Evolutionary conservation across 1,139 yeast genomes (phyloP).

Genomic region (Diutina neorugosa): DNA sequence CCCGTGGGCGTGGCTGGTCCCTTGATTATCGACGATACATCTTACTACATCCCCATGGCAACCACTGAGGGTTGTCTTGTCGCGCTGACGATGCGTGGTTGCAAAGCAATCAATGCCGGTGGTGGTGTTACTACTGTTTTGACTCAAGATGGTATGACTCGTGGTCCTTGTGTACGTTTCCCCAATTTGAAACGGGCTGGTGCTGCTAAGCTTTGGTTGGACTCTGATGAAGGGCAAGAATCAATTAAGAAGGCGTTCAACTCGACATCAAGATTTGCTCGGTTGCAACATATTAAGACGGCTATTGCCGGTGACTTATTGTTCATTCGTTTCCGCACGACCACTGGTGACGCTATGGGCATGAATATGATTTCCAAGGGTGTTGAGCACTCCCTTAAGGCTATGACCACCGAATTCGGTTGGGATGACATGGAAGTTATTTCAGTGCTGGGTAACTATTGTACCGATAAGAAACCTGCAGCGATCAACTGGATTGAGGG

Average conservation of each 20-base stretch:
- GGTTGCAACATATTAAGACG: constrained; percentile 81
- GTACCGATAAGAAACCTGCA: constrained; percentile 95
- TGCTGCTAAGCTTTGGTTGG: constrained; percentile 90
- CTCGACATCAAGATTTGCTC: constrained; percentile 94
- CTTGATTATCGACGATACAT: constrained; percentile 72
- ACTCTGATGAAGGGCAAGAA: constrained; percentile 85
- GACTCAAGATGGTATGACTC: constrained; percentile 96
- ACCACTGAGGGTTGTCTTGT: constrained; percentile 98
- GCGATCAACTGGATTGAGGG: constrained; percentile 99
- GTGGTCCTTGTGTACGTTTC: constrained; percentile 96
- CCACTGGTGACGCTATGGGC: constrained; percentile 99
- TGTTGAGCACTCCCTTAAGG: constrained; percentile 74
- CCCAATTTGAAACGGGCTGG: constrained; percentile 79
- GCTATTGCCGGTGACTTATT: constrained; percentile 92
- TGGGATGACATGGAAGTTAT: constrained; percentile 89
- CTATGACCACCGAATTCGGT: constrained; percentile 81
- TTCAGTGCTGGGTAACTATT: constrained; percentile 92
- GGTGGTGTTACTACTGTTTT: constrained; percentile 91
- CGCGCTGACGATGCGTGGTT: constrained; percentile 98
- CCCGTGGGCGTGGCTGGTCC: constrained; percentile 99
- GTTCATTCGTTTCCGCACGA: constrained; percentile 85
- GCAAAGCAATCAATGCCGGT: constrained; percentile 95
- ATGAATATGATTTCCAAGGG: constrained; percentile 99
- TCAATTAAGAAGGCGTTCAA: constrained; percentile 81
- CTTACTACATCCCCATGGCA: constrained; percentile 94